phyloP scores from a whole-genome alignment of 2,329 filamentous ascomycete species.

The Nannizzia gypsea region DNA sequence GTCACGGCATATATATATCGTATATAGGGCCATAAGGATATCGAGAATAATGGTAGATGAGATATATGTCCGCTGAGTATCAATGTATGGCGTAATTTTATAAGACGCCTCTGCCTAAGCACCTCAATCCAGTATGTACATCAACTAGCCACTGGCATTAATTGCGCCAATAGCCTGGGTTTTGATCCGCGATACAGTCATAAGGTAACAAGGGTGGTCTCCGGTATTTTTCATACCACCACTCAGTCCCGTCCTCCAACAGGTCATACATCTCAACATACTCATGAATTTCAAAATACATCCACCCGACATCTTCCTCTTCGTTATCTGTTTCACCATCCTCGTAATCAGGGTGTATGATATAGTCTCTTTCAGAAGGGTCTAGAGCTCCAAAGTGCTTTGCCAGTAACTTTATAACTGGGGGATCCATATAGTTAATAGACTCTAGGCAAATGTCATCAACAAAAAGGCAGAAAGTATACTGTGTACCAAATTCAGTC shows the following conservation, averaged over 20 bases:
- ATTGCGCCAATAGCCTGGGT: background rate
- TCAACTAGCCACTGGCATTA: too few species aligned
- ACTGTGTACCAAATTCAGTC: background rate
- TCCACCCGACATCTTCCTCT: constrained; percentile 3
- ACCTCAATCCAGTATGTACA: too few species aligned
- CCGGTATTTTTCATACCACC: background rate
- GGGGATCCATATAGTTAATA: background rate
- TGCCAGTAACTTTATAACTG: constrained; percentile 13
- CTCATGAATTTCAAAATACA: background rate
- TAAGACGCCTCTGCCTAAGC: too few species aligned
- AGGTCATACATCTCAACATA: background rate
- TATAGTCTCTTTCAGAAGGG: constrained; percentile 11
- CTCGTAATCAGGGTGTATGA: constrained; percentile 13
- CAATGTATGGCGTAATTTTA: too few species aligned
- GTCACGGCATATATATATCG: too few species aligned
- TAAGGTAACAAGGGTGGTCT: background rate
- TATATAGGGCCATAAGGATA: too few species aligned
- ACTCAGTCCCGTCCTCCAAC: background rate
- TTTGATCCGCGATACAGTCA: background rate
- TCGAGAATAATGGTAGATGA: too few species aligned
- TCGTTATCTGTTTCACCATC: constrained; percentile 7
- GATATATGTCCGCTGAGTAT: too few species aligned
- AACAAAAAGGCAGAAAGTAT: constrained; percentile 2
- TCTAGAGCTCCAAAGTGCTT: constrained; percentile 10
- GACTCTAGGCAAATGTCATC: constrained; percentile 7